These are phyloP conservation scores for Byssothecium circinans DNA, from an alignment of 2,329 filamentous ascomycete species.

Conservation along the genomic window DNA sequence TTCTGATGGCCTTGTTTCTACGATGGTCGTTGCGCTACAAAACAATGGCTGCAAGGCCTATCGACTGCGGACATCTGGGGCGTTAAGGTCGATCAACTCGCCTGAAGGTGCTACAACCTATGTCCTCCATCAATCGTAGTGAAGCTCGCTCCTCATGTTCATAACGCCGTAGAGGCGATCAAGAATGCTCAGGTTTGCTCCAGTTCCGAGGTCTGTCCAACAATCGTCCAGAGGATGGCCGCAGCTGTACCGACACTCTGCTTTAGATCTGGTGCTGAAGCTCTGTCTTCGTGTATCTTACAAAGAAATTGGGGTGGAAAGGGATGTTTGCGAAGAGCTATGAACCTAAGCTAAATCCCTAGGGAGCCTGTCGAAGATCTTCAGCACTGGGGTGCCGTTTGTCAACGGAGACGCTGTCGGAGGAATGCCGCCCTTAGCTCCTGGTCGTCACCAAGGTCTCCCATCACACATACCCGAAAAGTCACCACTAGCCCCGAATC, in stretches of 20 bases:
- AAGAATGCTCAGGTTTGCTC: conserved; percentile 4
- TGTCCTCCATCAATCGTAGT: neutral
- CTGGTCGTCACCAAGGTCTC: too few relatives aligned
- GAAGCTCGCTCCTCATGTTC: conserved; percentile 2
- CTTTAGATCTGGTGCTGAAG: conserved; percentile 5
- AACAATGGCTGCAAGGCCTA: conserved; percentile 5
- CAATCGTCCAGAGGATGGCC: conserved; percentile 5
- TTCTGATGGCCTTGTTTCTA: neutral
- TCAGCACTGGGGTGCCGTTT: neutral
- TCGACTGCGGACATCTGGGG: conserved; percentile 4
- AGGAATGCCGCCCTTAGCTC: too few relatives aligned
- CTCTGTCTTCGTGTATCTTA: conserved; percentile 3
- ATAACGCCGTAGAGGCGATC: conserved; percentile 4
- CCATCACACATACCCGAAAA: too few relatives aligned
- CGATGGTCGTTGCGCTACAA: conserved; percentile 3
- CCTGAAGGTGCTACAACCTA: too few relatives aligned
- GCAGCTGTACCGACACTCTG: neutral
- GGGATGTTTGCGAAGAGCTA: neutral
- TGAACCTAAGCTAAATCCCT: neutral
- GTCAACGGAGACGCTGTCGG: conserved; percentile 1
- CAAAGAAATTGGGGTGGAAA: neutral
- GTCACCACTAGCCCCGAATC: too few relatives aligned
- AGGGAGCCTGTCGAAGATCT: neutral
- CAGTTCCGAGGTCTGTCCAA: neutral
- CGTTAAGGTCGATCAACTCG: conserved; percentile 1